phyloP scores from a whole-genome alignment of 495 filamentous ascomycete species.

The Neurospora tetrasperma region DNA sequence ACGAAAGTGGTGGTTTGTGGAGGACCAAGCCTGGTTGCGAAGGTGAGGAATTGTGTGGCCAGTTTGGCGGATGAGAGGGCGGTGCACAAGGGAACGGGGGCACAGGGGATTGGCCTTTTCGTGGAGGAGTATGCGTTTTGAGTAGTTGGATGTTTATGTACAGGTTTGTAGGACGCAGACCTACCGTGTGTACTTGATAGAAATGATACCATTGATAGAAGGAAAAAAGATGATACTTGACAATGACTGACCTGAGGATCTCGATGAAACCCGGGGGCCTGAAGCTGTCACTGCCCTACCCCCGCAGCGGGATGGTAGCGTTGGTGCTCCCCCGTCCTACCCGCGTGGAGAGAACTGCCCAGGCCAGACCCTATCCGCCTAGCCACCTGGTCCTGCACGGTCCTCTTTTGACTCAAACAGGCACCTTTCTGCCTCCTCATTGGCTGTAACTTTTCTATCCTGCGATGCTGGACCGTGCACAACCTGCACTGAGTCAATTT shows the following conservation, averaged over 20 bases:
- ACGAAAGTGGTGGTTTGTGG: conserved; percentile 78
- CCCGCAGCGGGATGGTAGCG: background rate
- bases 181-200: too few relatives aligned
- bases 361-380: background rate
- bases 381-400: background rate
- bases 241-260: background rate
- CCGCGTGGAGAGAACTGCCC: background rate
- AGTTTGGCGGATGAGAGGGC: conserved; percentile 73
- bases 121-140: conserved; percentile 42
- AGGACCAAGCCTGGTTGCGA: conserved; percentile 52
- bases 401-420: background rate
- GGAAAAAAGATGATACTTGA: background rate
- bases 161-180: background rate
- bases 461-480: background rate
- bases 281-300: background rate
- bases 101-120: conserved; percentile 55
- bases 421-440: background rate
- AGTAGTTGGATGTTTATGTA: background rate
- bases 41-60: conserved; percentile 57
- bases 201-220: background rate
- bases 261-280: background rate
- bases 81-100: conserved; percentile 83
- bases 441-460: background rate
- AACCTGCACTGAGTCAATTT: background rate
- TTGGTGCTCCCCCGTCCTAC: background rate